Conservation (phyloP, 371 early-diverging fungal genomes). For the Sanchytrium tribonematis region DNA sequence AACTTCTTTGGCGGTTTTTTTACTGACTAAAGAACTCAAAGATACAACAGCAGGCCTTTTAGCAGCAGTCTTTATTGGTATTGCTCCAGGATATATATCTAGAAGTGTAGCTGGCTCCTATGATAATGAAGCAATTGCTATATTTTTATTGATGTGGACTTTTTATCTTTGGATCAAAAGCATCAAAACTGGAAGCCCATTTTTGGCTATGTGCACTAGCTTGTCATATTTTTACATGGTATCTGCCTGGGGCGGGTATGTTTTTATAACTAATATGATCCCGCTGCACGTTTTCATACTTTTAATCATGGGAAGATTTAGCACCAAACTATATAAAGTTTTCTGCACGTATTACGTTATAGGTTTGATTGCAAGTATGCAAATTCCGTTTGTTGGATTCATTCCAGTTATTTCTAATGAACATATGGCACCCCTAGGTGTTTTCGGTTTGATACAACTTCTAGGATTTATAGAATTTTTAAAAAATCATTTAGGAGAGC, state of each 20-base stretch:
- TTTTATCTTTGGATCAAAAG: constrained; percentile 90
- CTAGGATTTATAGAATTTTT: constrained; percentile 58
- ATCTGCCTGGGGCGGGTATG: constrained; percentile 97
- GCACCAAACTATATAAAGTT: constrained; percentile 65
- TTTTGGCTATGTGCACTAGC: constrained; percentile 56
- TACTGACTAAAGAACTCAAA: constrained; percentile 62
- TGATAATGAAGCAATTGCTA: constrained; percentile 97
- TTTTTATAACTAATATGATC: constrained; percentile 90
- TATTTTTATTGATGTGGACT: constrained; percentile 82
- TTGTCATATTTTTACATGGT: constrained; percentile 97
- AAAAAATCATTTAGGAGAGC: constrained; percentile 33
- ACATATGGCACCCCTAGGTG: constrained; percentile 91
- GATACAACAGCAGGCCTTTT: constrained; percentile 67
- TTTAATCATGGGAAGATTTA: constrained; percentile 81
- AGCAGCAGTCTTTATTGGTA: constrained; percentile 83
- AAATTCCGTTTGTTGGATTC: constrained; percentile 95
- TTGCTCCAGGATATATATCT: constrained; percentile 95
- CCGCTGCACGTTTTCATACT: constrained; percentile 84
- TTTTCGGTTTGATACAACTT: constrained; percentile 72
- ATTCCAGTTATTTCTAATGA: constrained; percentile 83
- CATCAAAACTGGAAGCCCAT: constrained; percentile 57
- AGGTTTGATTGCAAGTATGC: constrained; percentile 86
- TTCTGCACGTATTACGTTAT: constrained; percentile 87
- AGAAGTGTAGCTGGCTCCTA: constrained; percentile 96
- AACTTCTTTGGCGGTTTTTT: constrained; percentile 72